Percentiles rank a stretch among this genome's conserved stretches.
Conservation (phyloP, 2,329 filamentous ascomycete genomes). For the Diaporthe citrichinensis region DNA sequence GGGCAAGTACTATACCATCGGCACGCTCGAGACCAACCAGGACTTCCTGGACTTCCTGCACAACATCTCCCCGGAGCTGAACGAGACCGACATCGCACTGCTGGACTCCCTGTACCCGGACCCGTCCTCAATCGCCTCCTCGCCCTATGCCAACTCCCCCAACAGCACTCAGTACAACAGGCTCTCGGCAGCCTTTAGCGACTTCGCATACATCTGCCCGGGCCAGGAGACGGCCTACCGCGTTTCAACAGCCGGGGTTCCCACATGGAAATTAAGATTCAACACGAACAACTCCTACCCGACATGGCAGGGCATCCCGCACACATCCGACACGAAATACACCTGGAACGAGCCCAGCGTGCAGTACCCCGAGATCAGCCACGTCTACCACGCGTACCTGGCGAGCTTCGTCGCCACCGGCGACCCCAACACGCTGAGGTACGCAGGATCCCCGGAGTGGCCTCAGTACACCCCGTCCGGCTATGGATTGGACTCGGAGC, state of each 20-base stretch:
- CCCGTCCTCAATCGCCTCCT: conserved; percentile 50
- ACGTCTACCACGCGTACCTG: conserved; percentile 54
- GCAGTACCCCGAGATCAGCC: conserved; percentile 54
- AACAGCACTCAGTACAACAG: conserved; percentile 61
- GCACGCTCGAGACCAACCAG: conserved; percentile 52
- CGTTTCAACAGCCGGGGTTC: conserved; percentile 50
- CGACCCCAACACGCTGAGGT: conserved; percentile 50
- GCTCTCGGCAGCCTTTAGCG: conserved; percentile 58
- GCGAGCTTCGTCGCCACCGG: conserved; percentile 55
- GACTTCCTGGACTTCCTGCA: conserved; percentile 54
- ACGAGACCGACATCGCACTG: conserved; percentile 47
- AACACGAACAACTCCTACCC: conserved; percentile 54
- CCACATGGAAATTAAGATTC: conserved; percentile 56
- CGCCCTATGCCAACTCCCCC: conserved; percentile 54
- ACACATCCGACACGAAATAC: conserved; percentile 53
- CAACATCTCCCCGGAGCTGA: conserved; percentile 52
- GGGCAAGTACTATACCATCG: conserved; percentile 52
- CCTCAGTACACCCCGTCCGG: conserved; percentile 47
- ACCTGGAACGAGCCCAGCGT: conserved; percentile 54
- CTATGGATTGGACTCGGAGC: conserved; percentile 45
- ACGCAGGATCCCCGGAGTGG: conserved; percentile 45
- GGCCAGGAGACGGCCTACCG: conserved; percentile 60
- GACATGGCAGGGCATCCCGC: conserved; percentile 55
- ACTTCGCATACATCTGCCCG: conserved; percentile 61
- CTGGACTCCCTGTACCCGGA: conserved; percentile 54